These are phyloP conservation scores for Aureobasidium namibiae DNA, from an alignment of 2,329 filamentous ascomycete genomes.

Conservation along the genomic window DNA sequence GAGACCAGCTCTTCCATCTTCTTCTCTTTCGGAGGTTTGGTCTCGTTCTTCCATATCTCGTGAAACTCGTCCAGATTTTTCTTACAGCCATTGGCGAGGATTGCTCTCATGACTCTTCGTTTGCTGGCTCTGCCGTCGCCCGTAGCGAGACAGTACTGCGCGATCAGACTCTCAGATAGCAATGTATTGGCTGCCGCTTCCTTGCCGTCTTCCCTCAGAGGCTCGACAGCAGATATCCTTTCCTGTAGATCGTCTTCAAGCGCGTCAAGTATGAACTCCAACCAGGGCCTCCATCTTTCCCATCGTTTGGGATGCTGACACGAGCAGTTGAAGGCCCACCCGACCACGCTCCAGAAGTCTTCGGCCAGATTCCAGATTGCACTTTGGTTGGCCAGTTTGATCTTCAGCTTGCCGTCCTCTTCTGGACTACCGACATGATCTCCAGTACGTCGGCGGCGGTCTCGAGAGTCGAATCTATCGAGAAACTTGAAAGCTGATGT, in stretches of 20 bases:
- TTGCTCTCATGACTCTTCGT: conserved; percentile 53
- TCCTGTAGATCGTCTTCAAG: conserved; percentile 63
- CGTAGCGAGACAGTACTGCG: conserved; percentile 46
- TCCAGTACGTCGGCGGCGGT: conserved; percentile 7
- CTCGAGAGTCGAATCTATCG: conserved; percentile 1
- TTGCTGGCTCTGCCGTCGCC: conserved; percentile 31
- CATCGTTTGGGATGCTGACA: conserved; percentile 64
- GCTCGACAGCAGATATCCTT: conserved; percentile 32
- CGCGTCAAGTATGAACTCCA: conserved; percentile 70
- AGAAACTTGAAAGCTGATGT: conserved; percentile 64
- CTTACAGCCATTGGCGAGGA: conserved; percentile 58
- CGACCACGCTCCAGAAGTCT: conserved; percentile 82
- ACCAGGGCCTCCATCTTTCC: conserved; percentile 72
- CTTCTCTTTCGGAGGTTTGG: conserved; percentile 35
- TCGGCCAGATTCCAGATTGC: conserved; percentile 68
- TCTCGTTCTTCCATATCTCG: conserved; percentile 62
- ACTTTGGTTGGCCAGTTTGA: conserved; percentile 41
- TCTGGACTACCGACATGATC: conserved; percentile 21
- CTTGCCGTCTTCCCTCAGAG: conserved; percentile 15
- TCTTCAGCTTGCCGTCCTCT: conserved; percentile 31
- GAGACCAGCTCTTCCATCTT: conserved; percentile 41
- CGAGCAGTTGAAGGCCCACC: conserved; percentile 92
- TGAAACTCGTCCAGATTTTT: conserved; percentile 47
- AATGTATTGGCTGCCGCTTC: conserved; percentile 18
- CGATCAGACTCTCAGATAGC: conserved; percentile 51